Evolutionary conservation across 2,329 filamentous ascomycete genomes (phyloP).

Genomic region (Neofusicoccum umdonicola): DNA sequence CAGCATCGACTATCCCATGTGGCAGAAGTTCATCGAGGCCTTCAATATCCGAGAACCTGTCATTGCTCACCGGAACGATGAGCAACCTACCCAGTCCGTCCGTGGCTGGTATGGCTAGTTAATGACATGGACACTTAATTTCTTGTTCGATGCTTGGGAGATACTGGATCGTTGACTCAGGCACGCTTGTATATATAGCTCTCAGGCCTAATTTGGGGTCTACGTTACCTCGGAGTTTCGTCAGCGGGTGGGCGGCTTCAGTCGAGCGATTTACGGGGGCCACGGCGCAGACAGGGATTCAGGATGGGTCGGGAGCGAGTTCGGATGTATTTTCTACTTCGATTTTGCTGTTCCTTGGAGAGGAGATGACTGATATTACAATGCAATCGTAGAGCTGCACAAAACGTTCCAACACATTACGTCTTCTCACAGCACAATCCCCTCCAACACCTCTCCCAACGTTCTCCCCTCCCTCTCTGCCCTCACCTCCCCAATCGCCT

Average conservation of each 20-base stretch:
- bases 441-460: slow-evolving; percentile 10
- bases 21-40: slow-evolving; percentile 72
- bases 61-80: slow-evolving; percentile 76
- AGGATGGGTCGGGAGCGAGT: background rate
- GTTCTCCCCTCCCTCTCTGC: slow-evolving; percentile 13
- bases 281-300: background rate
- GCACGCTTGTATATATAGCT: background rate
- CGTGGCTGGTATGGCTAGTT: slow-evolving; percentile 64
- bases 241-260: background rate
- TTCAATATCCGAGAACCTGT: slow-evolving; percentile 77
- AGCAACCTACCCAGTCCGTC: slow-evolving; percentile 50
- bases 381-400: background rate
- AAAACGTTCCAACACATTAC: too few species aligned
- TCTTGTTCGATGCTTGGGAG: background rate
- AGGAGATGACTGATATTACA: background rate
- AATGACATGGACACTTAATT: too few species aligned
- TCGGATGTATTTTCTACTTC: background rate
- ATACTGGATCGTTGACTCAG: background rate
- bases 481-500: slow-evolving; percentile 16
- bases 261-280: background rate
- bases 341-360: background rate
- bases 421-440: background rate
- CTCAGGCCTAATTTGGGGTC: background rate
- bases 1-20: slow-evolving; percentile 79
- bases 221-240: background rate